Percentiles rank a stretch among this genome's conserved stretches.
Evolutionary conservation across 1,284 basidiomycete species (phyloP).

Genomic region (Pseudozyma tsukubaensis): DNA sequence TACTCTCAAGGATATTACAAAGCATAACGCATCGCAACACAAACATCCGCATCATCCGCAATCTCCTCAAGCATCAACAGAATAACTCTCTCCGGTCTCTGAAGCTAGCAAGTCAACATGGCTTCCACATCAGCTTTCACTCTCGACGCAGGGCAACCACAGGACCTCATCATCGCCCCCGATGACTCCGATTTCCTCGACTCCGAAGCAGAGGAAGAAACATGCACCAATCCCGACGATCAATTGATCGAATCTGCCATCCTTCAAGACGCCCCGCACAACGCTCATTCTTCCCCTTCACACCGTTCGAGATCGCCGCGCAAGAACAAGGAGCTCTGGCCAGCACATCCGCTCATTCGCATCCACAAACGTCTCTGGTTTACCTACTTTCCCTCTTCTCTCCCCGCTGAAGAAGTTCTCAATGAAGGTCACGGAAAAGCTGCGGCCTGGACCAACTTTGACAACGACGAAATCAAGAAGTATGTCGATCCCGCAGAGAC

Average conservation of each 20-base stretch:
- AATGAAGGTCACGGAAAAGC: conserved; percentile 33
- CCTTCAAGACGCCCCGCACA: conserved; percentile 16
- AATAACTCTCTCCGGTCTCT: background rate
- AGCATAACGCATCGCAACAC: background rate
- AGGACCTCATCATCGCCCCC: conserved; percentile 44
- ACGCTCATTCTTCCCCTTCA: background rate
- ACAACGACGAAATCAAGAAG: conserved; percentile 34
- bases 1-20: background rate
- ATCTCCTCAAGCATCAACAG: too few relatives aligned
- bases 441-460: conserved; percentile 24
- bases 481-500: conserved; percentile 30
- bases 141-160: conserved; percentile 19
- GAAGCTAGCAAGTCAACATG: conserved; percentile 16
- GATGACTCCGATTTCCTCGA: conserved; percentile 64
- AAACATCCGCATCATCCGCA: background rate
- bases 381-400: conserved; percentile 42
- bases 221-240: conserved; percentile 20
- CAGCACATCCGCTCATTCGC: conserved; percentile 54
- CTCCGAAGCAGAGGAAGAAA: conserved; percentile 38
- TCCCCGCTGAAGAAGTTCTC: conserved; percentile 41
- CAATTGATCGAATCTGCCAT: conserved; percentile 35
- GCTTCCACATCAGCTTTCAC: conserved; percentile 39
- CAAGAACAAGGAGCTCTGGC: conserved; percentile 20
- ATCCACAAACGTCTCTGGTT: conserved; percentile 63
- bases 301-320: background rate